A percentile compares a stretch with the other conserved stretches of the same genome.
phyloP scores from a whole-genome alignment of 257 asterid species.

The Przewalskia tangutica region DNA sequence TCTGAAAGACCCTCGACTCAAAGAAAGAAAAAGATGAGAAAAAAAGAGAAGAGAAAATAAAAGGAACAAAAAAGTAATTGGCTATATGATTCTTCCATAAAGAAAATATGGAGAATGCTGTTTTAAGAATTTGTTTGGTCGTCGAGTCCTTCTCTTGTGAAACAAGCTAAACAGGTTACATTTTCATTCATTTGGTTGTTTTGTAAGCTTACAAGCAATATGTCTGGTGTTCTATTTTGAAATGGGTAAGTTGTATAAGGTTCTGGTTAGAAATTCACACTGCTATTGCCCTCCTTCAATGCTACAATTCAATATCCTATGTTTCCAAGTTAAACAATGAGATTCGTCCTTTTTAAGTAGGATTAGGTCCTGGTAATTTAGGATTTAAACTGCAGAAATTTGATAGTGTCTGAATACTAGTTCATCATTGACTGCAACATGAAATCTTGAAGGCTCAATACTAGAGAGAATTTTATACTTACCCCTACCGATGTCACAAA shows the following conservation, averaged over 20 bases:
- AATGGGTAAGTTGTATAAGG: background rate
- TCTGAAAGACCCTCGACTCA: no score
- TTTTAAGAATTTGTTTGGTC: background rate
- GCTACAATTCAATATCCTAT: background rate
- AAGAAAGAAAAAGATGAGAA: no score
- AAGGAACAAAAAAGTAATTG: no score
- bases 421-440: background rate
- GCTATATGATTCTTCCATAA: background rate
- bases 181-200: background rate
- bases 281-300: background rate
- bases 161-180: background rate
- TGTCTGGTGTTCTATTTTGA: background rate
- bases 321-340: background rate
- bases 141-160: background rate
- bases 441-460: background rate
- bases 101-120: background rate
- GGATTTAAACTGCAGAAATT: background rate
- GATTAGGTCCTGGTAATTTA: background rate
- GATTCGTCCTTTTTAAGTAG: background rate
- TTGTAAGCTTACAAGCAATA: background rate
- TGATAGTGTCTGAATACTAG: background rate
- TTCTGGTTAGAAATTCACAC: background rate
- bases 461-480: slow-evolving; percentile 9
- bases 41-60: no score
- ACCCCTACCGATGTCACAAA: slow-evolving; percentile 45